phyloP scores from a whole-genome alignment of 225 moss, liverwort and hornwort genomes.

The Rhytidiadelphus loreus region DNA sequence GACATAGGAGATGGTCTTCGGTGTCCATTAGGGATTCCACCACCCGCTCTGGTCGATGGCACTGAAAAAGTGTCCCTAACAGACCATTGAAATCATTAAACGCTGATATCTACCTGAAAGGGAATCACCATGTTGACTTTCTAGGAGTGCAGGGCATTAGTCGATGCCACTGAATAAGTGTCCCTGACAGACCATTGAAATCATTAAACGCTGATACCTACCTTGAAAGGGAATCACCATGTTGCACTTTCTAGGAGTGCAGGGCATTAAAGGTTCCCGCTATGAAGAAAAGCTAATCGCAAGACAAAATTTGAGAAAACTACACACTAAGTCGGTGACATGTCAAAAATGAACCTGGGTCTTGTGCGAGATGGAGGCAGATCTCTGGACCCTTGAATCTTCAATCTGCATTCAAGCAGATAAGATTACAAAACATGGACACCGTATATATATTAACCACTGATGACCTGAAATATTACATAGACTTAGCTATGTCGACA shows the following conservation, averaged over 20 bases:
- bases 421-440: not conserved
- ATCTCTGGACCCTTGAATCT: conserved; percentile 45
- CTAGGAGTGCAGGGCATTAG: not conserved
- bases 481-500: not conserved
- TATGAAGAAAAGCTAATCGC: not conserved
- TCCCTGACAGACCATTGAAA: conserved; percentile 13
- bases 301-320: not conserved
- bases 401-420: conserved; percentile 17
- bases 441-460: not conserved
- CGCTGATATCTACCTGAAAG: not conserved
- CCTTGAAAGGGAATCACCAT: not conserved
- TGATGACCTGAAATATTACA: not conserved
- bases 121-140: too few relatives aligned
- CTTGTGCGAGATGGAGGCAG: conserved; percentile 41
- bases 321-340: not conserved
- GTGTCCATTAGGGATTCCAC: conserved; percentile 27
- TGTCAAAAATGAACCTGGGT: conserved; percentile 20
- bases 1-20: conserved; percentile 35
- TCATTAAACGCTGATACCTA: not conserved
- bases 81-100: not conserved
- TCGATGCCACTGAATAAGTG: conserved; percentile 18
- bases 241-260: not conserved
- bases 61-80: conserved; percentile 26
- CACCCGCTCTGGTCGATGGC: conserved; percentile 19
- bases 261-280: not conserved